These are phyloP conservation scores for Xylaria sp. DNA, from an alignment of 2,329 filamentous ascomycete genomes.

Conservation along the genomic window DNA sequence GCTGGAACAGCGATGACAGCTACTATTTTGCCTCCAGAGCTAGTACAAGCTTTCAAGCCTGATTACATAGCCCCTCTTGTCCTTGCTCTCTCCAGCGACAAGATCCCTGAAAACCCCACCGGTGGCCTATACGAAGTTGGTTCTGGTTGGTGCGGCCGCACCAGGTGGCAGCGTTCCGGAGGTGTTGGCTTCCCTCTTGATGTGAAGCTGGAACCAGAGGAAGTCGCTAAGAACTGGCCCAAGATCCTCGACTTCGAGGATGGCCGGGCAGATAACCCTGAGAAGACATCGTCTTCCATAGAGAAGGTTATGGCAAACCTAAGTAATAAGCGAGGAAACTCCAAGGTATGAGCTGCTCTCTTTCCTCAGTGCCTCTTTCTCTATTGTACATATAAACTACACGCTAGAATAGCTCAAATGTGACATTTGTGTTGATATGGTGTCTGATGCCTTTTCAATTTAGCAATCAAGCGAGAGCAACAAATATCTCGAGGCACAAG, in stretches of 20 bases:
- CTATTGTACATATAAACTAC: constrained; percentile 35
- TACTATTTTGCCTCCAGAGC: constrained; percentile 92
- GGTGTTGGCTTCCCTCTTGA: constrained; percentile 93
- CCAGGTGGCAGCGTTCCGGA: constrained; percentile 91
- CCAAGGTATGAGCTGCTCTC: constrained; percentile 61
- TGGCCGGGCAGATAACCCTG: constrained; percentile 84
- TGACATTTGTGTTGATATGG: constrained; percentile 27
- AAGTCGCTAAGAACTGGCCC: constrained; percentile 75
- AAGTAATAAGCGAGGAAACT: constrained; percentile 70
- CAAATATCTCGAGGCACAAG: constrained; percentile 76
- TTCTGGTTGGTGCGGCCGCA: constrained; percentile 89
- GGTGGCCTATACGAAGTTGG: constrained; percentile 93
- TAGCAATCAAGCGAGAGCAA: constrained; percentile 53
- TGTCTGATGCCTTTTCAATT: constrained; percentile 33
- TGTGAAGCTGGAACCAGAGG: constrained; percentile 81
- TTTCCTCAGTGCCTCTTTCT: constrained; percentile 34
- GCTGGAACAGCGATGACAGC: constrained; percentile 95
- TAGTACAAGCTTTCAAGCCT: constrained; percentile 98
- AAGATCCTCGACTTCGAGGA: constrained; percentile 87
- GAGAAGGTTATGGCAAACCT: constrained; percentile 83
- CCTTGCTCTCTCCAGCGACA: constrained; percentile 82
- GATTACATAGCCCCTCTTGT: constrained; percentile 97
- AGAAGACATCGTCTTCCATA: constrained; percentile 76
- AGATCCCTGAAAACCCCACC: constrained; percentile 80
- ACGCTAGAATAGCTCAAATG: constrained; percentile 35